These are phyloP conservation scores for Cadophora luteo-olivacea DNA, from an alignment of 2,329 filamentous ascomycete species.

Conservation along the genomic window DNA sequence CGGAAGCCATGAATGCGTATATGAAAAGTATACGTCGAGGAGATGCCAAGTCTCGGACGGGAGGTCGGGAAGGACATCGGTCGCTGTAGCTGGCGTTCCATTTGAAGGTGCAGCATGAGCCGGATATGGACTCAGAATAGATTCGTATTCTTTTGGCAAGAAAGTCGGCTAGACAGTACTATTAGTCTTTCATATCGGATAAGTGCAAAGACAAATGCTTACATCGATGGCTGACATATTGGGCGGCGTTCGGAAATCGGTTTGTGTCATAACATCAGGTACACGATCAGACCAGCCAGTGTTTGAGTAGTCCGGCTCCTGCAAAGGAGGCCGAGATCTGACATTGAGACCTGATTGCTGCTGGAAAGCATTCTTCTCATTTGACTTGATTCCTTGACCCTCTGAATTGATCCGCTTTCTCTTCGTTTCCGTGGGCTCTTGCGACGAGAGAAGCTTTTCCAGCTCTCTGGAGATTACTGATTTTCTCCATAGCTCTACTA, in stretches of 20 bases:
- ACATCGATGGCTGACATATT: conserved; percentile 19
- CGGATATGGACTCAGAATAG: conserved; percentile 34
- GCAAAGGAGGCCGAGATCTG: background rate
- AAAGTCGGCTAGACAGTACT: background rate
- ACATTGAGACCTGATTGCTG: background rate
- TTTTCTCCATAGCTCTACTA: conserved; percentile 43
- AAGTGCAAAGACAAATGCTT: background rate
- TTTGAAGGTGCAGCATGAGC: conserved; percentile 19
- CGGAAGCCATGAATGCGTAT: conserved; percentile 79
- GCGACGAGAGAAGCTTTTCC: conserved; percentile 41
- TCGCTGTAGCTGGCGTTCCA: conserved; percentile 21
- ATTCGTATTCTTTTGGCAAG: conserved; percentile 24
- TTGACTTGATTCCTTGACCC: conserved; percentile 26
- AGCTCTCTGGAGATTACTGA: conserved; percentile 43
- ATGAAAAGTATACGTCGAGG: conserved; percentile 76
- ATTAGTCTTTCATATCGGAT: background rate
- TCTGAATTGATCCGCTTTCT: conserved; percentile 39
- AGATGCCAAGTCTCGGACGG: conserved; percentile 51
- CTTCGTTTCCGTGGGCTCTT: conserved; percentile 40
- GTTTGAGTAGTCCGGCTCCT: conserved; percentile 10
- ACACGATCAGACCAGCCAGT: conserved; percentile 20
- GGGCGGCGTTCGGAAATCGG: conserved; percentile 19
- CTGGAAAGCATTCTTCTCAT: background rate
- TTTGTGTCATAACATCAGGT: conserved; percentile 9
- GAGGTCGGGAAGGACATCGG: conserved; percentile 36